Evolutionary conservation across 1,284 basidiomycete species (phyloP).

Genomic region (Leccinum angustisporum): DNA sequence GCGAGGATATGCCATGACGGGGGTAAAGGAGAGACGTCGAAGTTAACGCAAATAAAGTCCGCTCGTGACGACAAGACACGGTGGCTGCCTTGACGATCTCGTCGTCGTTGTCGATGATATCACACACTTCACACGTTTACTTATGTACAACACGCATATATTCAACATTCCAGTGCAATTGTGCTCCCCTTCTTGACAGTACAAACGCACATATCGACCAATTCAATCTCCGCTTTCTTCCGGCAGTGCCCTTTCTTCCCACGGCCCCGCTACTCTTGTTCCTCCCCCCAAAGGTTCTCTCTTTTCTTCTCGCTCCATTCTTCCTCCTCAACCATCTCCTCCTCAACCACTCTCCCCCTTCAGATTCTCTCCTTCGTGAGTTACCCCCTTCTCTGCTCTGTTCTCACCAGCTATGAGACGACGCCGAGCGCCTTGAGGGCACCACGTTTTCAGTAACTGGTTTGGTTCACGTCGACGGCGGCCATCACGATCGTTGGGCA

Average conservation of each 20-base stretch:
- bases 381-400: neutral
- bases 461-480: constrained; percentile 4
- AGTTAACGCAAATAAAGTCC: constrained; percentile 18
- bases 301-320: constrained; percentile 30
- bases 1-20: constrained; percentile 54
- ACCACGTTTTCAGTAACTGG: constrained; percentile 28
- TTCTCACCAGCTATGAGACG: constrained; percentile 4
- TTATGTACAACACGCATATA: neutral
- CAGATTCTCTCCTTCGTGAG: constrained; percentile 28
- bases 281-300: constrained; percentile 33
- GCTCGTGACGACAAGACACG: constrained; percentile 8
- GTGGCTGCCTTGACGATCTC: neutral
- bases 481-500: constrained; percentile 2
- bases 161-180: neutral
- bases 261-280: constrained; percentile 34
- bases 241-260: constrained; percentile 33
- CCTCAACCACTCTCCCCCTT: constrained; percentile 18
- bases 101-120: neutral
- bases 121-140: neutral
- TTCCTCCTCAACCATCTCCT: constrained; percentile 27
- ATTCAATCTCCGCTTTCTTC: constrained; percentile 29
- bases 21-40: neutral
- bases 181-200: neutral
- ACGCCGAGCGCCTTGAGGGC: constrained; percentile 27
- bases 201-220: constrained; percentile 3